Base-by-base conservation (phyloP, 1,139 yeast species). In the Arxiozyma bovina region DNA sequence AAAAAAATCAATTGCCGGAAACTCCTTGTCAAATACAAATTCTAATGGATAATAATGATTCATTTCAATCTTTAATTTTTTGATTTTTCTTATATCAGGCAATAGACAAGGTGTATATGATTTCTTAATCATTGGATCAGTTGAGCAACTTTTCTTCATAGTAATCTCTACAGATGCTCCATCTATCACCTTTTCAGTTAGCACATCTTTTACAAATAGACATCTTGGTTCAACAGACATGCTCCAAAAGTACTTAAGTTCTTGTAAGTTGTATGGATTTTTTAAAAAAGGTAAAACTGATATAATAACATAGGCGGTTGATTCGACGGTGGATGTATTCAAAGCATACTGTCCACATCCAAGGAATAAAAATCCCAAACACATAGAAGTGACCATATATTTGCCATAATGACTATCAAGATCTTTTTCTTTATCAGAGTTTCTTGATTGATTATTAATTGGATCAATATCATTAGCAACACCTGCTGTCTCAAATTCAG, bases 311-410 rank as follows among this genome's bases (percentile, higher is more conserved):
- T 82, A 78, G 0, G 75, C 69, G 2, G 64, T 49, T 23, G 61
- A 60, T 45, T 66, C 65, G 18, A 61, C 23, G 47, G 60, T 59
- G 15, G 83, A 76, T 46, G 77, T 77, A 40, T 80, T 77, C 59
- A 93, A 80, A 0, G 96, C 93, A 70, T 82, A 89, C 67, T 89
- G 96, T 0, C 98, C 97, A 5, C 96, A 95, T 0, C 97, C 96
- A 47, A 93, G 71, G 65, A 93, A 91, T 54, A 93, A 72, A 61
- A 91, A 82, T 1, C 99, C 99, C 50, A 93, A 71, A 0, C 96
- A 88, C 74, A 88, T 79, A 63, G 87, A 89, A 2, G 84, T 77
- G 0, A 94, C 90, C 82, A 88, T 81, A 65, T 80, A 87, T 58
- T 82, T 80, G 0, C 96, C 96, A 68, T 79, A 89, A 7, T 70